These are phyloP conservation scores for Porogramme epimiltina DNA, from an alignment of 1,284 basidiomycete species.

Conservation along the genomic window DNA sequence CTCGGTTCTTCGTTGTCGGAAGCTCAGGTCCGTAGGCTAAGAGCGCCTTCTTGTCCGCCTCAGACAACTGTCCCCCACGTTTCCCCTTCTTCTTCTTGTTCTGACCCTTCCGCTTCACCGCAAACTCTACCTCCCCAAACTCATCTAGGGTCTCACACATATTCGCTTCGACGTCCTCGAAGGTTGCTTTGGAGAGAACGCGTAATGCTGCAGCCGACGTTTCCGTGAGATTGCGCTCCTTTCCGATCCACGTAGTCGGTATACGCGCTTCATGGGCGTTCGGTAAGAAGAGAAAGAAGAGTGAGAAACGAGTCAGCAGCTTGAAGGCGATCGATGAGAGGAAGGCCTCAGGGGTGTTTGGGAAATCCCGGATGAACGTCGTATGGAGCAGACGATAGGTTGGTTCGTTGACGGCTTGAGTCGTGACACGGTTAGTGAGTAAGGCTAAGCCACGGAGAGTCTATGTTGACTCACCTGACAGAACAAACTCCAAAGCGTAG, in stretches of 20 bases:
- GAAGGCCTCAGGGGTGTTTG: neutral
- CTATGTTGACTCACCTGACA: neutral
- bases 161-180: neutral
- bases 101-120: constrained; percentile 4
- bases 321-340: neutral
- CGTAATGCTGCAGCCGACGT: neutral
- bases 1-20: constrained; percentile 31
- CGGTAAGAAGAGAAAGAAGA: constrained; percentile 1
- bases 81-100: neutral
- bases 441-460: too few species aligned
- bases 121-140: neutral
- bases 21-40: constrained; percentile 21
- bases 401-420: neutral
- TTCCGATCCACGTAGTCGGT: neutral
- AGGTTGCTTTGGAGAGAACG: neutral
- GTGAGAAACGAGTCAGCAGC: neutral
- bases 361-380: neutral
- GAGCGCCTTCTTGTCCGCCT: constrained; percentile 15
- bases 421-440: neutral
- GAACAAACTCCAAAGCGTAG: neutral
- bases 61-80: neutral
- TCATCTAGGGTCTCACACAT: neutral
- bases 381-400: neutral
- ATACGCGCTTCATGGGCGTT: neutral
- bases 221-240: neutral